phyloP scores from a whole-genome alignment of 257 asterid genomes.

The Paraleonurus japonicus region DNA sequence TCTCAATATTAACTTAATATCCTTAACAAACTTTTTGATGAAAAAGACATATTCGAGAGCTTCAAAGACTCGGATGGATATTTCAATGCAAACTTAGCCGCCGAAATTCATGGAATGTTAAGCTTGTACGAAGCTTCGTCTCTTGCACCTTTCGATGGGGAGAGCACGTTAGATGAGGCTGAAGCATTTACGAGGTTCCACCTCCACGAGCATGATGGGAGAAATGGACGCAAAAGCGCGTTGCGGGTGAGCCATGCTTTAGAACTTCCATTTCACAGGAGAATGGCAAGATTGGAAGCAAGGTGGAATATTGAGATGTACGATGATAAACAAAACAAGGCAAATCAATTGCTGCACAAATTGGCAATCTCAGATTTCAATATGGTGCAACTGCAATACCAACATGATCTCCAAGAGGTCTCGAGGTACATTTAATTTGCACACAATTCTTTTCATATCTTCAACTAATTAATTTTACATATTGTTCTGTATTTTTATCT shows the following conservation, averaged over 20 bases:
- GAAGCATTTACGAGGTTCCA: slow-evolving; percentile 13
- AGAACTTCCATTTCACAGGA: slow-evolving; percentile 20
- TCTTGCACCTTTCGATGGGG: slow-evolving; percentile 23
- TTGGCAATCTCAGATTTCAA: slow-evolving; percentile 24
- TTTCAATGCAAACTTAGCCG: neutral
- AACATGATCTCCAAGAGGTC: slow-evolving; percentile 31
- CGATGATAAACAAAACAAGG: neutral
- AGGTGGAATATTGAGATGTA: slow-evolving; percentile 28
- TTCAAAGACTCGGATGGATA: slow-evolving; percentile 20
- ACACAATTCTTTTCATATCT: too few species aligned
- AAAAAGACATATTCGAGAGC: slow-evolving; percentile 23
- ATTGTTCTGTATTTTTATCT: too few species aligned
- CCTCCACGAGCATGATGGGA: slow-evolving; percentile 8
- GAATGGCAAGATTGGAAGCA: slow-evolving; percentile 24
- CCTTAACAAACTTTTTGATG: too few species aligned
- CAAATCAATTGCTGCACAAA: slow-evolving; percentile 2
- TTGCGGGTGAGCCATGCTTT: slow-evolving; percentile 16
- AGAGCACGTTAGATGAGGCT: slow-evolving; percentile 21
- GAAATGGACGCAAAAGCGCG: neutral
- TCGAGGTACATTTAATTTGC: slow-evolving; percentile 31
- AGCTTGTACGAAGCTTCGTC: slow-evolving; percentile 32
- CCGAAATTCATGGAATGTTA: slow-evolving; percentile 25
- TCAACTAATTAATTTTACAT: too few species aligned
- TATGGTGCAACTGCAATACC: slow-evolving; percentile 27
- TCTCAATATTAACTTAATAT: too few species aligned